Conservation (phyloP, 176 grass and related monocot genomes). For the Zizania latifolia region DNA sequence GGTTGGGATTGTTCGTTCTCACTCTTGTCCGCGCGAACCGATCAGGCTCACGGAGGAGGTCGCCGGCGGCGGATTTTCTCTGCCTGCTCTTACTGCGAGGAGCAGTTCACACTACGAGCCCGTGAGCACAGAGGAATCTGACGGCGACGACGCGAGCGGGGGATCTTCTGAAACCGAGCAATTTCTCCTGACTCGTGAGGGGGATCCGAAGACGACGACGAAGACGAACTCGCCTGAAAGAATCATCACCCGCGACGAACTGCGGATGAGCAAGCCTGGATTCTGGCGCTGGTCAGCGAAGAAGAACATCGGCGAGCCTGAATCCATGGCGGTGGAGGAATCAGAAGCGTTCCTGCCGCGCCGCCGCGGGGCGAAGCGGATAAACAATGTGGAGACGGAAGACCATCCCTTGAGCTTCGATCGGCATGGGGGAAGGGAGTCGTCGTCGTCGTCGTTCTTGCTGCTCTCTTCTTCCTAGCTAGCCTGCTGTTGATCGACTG, state of each 20-base stretch:
- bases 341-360: constrained; percentile 9
- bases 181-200: background rate
- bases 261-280: background rate
- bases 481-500: background rate
- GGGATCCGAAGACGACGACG: background rate
- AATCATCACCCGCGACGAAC: background rate
- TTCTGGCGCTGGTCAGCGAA: background rate
- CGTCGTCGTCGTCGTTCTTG: constrained; percentile 9
- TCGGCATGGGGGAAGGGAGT: background rate
- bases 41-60: constrained; percentile 23
- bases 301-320: background rate
- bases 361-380: constrained; percentile 1
- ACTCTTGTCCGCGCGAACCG: background rate
- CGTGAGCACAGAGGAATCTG: background rate
- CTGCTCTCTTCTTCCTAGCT: constrained; percentile 20
- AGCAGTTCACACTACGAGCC: constrained; percentile 25
- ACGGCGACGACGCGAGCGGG: background rate
- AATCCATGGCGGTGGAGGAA: background rate
- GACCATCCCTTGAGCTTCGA: constrained; percentile 26
- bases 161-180: background rate
- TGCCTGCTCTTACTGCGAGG: background rate
- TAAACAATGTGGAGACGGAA: background rate
- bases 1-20: too few relatives aligned
- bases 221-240: too few relatives aligned
- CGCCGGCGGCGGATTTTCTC: background rate